Evolutionary conservation across 2,329 filamentous ascomycete species (phyloP), one percentile per base, ranked within the genome.

Genomic region (Dothistroma septosporum): DNA sequence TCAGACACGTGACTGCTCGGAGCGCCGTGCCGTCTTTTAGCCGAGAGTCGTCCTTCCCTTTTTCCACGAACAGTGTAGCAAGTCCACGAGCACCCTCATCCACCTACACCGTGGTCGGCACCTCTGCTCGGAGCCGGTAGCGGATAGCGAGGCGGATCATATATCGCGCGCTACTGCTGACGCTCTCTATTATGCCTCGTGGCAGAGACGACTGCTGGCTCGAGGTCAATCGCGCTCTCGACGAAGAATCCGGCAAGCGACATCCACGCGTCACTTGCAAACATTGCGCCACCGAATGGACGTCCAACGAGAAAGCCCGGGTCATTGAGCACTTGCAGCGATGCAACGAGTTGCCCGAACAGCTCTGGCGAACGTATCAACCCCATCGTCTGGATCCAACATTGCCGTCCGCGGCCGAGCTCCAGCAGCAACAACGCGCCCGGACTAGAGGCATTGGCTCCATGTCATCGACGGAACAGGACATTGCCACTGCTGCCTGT

Each of bases 261-360:
- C 66, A 68, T 57, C 66, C 66, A n/a, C 66, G 66, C 55, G 66
- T 68, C 37, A 66, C 66, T 19, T 68, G 66, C 64, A 65, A 65
- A 47, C 66, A 68, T 53, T 68, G 66, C 60, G 54, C 57, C 48
- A 66, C 64, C 11, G 61, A 66, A 53, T 68, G 66, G 66, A 68
- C 66, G 7, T 68, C 66, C 12, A 68, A 68, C 55, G 66, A 68
- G 50, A 68, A 68, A 48, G 66, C 64, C 5, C 24, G 66, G 19
- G 66, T 68, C 8, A 66, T 68, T 52, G 66, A 68, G 49, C 66
- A 68, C 44, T 61, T 68, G 9, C 66, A 68, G 54, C 64, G 66
- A 28, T 68, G 66, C 55, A 63, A 50, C 8, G 66, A 68, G 24
- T 57, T 68, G 46, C 66, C 66, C 12, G 66, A 68, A 49, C 33